Evolutionary conservation across 371 early-diverging fungal genomes (phyloP), one percentile per base, ranked within the genome.

Genomic region (Lichtheimia hyalospora): DNA sequence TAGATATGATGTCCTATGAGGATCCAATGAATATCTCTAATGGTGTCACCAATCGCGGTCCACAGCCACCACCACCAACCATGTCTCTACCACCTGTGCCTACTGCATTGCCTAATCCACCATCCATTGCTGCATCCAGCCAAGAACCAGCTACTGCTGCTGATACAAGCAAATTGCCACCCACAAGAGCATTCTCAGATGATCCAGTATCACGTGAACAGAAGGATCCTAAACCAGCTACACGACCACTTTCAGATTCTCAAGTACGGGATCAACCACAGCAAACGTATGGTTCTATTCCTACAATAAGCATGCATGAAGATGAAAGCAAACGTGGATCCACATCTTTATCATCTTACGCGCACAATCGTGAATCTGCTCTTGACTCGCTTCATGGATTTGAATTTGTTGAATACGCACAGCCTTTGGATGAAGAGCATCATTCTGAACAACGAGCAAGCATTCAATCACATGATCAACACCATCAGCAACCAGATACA

Each of bases 61-160:
- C 40, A 6, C 52, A 60, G 20, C 21, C 52, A 12, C 53, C 53
- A 2, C 60, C 60, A 42, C 60, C 60, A 14, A 60, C 52, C 1
- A 21, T 24, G 4, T 6, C 43, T 16, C 20, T 52, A 41, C 53
- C 60, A 52, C 60, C 60, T 10, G 12, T 25, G 28, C 60, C 60
- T 40, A 42, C 60, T 3, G 60, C 43, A 7, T 23, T 60, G 18
- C 60, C 60, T 1, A 15, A 20, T 12, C 16, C 49, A 52, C 52
- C 60, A 18, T 0, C 52, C 14, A n/a, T 4, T 10, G 10, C 34
- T 10, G 10, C 34, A 2, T 0, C 10, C 34, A 10, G 3, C 5
- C 25, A 25, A 50, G 4, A 50, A 24, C 24, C 2, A 50, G 44
- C 27, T 51, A 7, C 10, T 20, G 2, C 10, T 28, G 28, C 6